Percentiles rank a stretch among this genome's conserved stretches.
Conservation (phyloP, 441 rosid species). For the Brassica hybrid region DNA sequence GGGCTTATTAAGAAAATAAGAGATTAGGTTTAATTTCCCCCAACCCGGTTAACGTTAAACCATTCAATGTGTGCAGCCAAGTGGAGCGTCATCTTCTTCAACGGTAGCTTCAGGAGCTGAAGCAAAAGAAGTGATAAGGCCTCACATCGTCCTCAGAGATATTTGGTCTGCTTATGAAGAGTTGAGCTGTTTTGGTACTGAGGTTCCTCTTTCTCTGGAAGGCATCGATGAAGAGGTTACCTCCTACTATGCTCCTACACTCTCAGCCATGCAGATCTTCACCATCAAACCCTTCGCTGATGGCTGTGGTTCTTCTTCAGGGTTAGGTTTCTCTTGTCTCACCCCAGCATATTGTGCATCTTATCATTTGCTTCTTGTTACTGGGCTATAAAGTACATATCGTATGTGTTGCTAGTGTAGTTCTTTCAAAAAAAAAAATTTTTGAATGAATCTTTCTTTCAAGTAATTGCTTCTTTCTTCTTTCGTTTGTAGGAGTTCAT, state of each 20-base stretch:
- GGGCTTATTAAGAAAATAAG: background rate
- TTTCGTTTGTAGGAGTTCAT: constrained; percentile 18
- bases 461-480: constrained; percentile 12
- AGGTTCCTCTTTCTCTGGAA: constrained; percentile 15
- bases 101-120: background rate
- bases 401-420: constrained; percentile 1
- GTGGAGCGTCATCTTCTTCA: constrained; percentile 12
- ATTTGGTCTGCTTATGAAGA: constrained; percentile 22
- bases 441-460: too few species aligned
- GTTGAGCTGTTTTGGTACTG: constrained; percentile 4
- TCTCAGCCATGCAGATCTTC: constrained; percentile 41
- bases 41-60: constrained; percentile 30
- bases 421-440: too few species aligned
- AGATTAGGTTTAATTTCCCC: background rate
- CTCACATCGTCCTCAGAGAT: background rate
- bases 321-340: constrained; percentile 13
- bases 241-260: constrained; percentile 20
- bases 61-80: background rate
- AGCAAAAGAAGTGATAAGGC: background rate
- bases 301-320: constrained; percentile 9
- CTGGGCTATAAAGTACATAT: background rate
- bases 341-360: background rate
- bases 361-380: background rate
- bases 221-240: background rate
- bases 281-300: constrained; percentile 21